phyloP scores from a whole-genome alignment of 78 protist genomes.

The Speleostelium caveatum region DNA sequence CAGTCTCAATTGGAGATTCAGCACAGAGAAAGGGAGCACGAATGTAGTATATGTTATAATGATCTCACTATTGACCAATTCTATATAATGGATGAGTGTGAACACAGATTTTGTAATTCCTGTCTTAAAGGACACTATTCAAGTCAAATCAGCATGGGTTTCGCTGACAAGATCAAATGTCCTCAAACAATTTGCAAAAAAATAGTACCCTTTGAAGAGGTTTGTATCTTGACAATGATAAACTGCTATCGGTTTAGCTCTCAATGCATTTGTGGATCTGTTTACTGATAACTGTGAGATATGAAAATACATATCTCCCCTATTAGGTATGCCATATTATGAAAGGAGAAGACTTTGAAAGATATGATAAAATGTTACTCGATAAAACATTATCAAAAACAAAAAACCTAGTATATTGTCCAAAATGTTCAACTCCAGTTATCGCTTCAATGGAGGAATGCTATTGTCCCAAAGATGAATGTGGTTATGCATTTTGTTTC shows the following conservation, averaged over 20 bases:
- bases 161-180: constrained; percentile 28
- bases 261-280: background rate
- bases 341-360: background rate
- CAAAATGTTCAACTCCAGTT: constrained; percentile 4
- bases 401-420: constrained; percentile 22
- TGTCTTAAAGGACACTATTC: constrained; percentile 11
- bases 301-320: background rate
- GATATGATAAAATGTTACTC: constrained; percentile 9
- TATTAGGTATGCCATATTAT: constrained; percentile 33
- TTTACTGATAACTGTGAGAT: background rate
- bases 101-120: constrained; percentile 42
- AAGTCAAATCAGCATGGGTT: constrained; percentile 21
- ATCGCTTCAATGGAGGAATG: background rate
- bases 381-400: background rate
- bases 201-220: constrained; percentile 23
- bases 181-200: constrained; percentile 23
- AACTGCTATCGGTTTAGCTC: too few relatives aligned
- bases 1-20: background rate
- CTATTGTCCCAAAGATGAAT: background rate
- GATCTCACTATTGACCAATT: constrained; percentile 37
- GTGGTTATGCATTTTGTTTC: constrained; percentile 13
- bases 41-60: constrained; percentile 39
- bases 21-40: background rate
- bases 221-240: background rate
- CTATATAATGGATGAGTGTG: constrained; percentile 68